Percentiles rank a stretch among this genome's conserved stretches.
Conservation (phyloP, 2,329 filamentous ascomycete genomes). For the Cladosporium halotolerans region DNA sequence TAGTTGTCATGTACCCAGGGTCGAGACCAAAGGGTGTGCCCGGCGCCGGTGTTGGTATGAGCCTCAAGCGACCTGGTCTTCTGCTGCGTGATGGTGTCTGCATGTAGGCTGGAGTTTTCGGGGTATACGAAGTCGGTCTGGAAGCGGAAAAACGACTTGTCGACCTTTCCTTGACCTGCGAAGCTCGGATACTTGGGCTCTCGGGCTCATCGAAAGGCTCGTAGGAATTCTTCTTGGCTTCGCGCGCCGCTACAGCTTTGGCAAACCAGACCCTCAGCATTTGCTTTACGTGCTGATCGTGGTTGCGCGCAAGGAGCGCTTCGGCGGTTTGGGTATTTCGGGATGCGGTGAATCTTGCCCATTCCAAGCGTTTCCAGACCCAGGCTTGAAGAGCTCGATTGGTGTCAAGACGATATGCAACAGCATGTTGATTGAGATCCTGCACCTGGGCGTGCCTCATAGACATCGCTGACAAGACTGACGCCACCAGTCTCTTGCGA, state of each 20-base stretch:
- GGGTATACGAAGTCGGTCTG: constrained; percentile 1
- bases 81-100: constrained; percentile 38
- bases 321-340: constrained; percentile 47
- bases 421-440: constrained; percentile 37
- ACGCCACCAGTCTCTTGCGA: constrained; percentile 26
- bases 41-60: constrained; percentile 25
- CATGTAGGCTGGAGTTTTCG: constrained; percentile 33
- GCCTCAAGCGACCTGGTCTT: constrained; percentile 23
- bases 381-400: constrained; percentile 41
- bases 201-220: constrained; percentile 18
- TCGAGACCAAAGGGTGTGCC: constrained; percentile 28
- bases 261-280: constrained; percentile 52
- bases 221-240: constrained; percentile 9
- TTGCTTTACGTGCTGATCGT: constrained; percentile 48
- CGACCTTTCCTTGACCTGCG: constrained; percentile 23
- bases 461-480: constrained; percentile 30
- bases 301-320: constrained; percentile 47
- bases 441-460: constrained; percentile 20
- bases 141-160: neutral
- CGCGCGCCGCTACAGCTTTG: constrained; percentile 31
- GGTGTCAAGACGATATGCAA: constrained; percentile 41
- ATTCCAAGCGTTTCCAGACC: constrained; percentile 51
- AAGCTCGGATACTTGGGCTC: constrained; percentile 26
- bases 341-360: constrained; percentile 50
- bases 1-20: constrained; percentile 20